These are phyloP conservation scores for Radiomyces spectabilis DNA, from an alignment of 192 early-diverging fungal genomes.

Conservation along the genomic window DNA sequence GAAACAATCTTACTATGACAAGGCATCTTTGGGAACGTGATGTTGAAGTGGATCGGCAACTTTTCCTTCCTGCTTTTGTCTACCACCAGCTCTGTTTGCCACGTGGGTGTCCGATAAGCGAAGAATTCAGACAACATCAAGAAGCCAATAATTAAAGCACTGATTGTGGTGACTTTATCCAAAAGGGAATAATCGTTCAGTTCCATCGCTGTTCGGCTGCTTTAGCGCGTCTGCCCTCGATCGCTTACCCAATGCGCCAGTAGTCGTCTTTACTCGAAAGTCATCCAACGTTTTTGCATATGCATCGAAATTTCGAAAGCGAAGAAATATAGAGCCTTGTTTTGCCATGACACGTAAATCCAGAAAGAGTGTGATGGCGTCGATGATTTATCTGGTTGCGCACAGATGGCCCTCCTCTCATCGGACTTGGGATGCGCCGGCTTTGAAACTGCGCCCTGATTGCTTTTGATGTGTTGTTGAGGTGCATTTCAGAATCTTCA, in stretches of 20 bases:
- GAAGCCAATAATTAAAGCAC: conserved; percentile 61
- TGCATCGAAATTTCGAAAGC: conserved; percentile 65
- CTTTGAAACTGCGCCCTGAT: no score
- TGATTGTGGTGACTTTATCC: conserved; percentile 74
- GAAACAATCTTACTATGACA: conserved; percentile 65
- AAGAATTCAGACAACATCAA: conserved; percentile 79
- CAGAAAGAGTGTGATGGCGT: no score
- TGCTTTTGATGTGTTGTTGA: no score
- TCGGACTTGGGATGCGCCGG: no score
- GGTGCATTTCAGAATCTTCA: no score
- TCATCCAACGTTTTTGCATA: conserved; percentile 98
- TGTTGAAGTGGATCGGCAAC: conserved; percentile 82
- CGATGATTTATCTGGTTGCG: no score
- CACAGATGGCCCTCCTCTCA: no score
- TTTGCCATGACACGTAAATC: conserved; percentile 43
- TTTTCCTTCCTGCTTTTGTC: conserved; percentile 83
- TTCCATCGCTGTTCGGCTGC: no score
- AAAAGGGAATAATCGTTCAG: no score
- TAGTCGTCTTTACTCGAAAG: conserved; percentile 75
- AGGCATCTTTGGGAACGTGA: conserved; percentile 87
- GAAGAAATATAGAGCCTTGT: conserved; percentile 35
- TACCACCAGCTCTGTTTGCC: conserved; percentile 72
- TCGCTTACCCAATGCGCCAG: conserved; percentile 63
- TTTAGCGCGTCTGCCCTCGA: neutral
- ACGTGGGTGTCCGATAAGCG: conserved; percentile 62